Evolutionary conservation across 306 rosid genomes (phyloP).

Genomic region (Vigna reflexopilosa): DNA sequence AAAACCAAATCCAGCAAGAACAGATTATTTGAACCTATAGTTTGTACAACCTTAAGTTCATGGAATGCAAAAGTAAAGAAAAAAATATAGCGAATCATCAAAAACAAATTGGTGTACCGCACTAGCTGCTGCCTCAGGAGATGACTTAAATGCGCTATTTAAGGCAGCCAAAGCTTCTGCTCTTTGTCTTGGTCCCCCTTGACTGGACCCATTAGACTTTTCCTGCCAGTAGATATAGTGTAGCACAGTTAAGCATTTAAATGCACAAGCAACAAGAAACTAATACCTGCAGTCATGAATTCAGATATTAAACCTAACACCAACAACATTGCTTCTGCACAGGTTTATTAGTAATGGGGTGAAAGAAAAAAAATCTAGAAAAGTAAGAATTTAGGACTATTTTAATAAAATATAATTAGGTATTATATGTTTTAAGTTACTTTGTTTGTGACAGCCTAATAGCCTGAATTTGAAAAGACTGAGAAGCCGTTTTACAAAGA

Average conservation of each 20-base stretch:
- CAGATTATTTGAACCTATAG: too few relatives aligned
- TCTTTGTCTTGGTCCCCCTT: constrained; percentile 68
- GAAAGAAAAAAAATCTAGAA: background rate
- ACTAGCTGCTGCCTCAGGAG: constrained; percentile 52
- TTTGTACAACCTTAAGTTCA: background rate
- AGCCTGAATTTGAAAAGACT: constrained; percentile 9
- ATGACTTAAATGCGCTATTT: constrained; percentile 77
- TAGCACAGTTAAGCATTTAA: constrained; percentile 26
- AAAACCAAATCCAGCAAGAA: too few relatives aligned
- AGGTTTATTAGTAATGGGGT: background rate
- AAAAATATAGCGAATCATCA: constrained; percentile 1
- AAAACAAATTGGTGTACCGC: constrained; percentile 40
- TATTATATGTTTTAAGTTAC: too few relatives aligned
- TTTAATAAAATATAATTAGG: background rate
- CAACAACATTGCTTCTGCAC: background rate
- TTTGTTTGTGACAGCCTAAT: too few relatives aligned
- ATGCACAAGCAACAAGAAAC: background rate
- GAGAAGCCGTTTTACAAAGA: constrained; percentile 4
- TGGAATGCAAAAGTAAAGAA: constrained; percentile 25
- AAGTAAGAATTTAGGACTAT: background rate
- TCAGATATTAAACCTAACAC: background rate
- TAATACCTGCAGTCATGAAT: constrained; percentile 1
- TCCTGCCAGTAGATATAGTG: constrained; percentile 51
- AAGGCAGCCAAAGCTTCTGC: constrained; percentile 69
- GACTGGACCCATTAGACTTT: constrained; percentile 56